Evolutionary conservation across 495 filamentous ascomycete genomes (phyloP), one percentile per base, ranked within the genome.

Genomic region (Neurospora pannonica): DNA sequence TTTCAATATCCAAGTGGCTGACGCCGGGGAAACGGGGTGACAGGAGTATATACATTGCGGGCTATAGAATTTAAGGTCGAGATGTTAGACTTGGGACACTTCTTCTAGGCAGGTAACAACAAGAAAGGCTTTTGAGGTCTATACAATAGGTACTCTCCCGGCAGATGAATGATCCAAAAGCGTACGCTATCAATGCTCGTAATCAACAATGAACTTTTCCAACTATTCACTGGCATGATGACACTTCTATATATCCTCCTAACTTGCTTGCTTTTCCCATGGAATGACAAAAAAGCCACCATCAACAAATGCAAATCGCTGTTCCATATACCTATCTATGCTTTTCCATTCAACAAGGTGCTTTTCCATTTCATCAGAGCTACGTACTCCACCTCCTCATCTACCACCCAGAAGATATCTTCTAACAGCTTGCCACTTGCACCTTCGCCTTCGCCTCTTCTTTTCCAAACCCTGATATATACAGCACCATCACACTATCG

Each of bases 401-500:
- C 71, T 42, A 9, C 43, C 34, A 67, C 2, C 6, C 13, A 67
- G 6, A 17, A 62, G 6, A 17, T 34, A 5, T 67, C 60, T 24
- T 69, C 19, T 69, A 31, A 15, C 31, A 13, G 24, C n/a, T 21
- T 37, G 1, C 73, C 40, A 3, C 2, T 5, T 38, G 39, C 39
- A 6, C 2, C 10, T 38, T 46, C 39, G 1, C 15, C 38, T 10
- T n/a, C 70, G 9, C 40, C 19, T 67, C 15, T 60, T 13, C 28
- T 36, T 67, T 36, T 5, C 28, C 54, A 36, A 9, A 67, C 28
- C 7, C 15, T 15, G 13, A 34, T 67, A 36, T 43, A 67, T 19
- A 9, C 42, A 39, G 42, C 67, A 43, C 13, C 74, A 8, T 76
- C 69, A 71, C 75, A 77, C 77, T 82, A 87, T 77, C 87, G 81